Evolutionary conservation across 306 rosid genomes (phyloP).

Genomic region (Oxytropis ochrocephala): DNA sequence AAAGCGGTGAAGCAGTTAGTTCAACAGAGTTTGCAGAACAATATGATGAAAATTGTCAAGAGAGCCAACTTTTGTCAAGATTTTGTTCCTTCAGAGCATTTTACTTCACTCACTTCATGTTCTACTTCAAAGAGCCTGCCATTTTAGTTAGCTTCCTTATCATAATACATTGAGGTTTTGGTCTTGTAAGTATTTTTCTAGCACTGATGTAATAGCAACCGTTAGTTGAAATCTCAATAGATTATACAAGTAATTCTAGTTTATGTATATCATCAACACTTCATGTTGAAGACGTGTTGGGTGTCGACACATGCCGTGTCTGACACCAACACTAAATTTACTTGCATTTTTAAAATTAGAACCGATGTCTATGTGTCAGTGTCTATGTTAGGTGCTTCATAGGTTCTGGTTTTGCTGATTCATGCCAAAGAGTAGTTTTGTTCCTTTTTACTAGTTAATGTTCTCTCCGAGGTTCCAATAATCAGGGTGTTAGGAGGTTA

Average conservation of each 20-base stretch:
- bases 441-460: conserved; percentile 81
- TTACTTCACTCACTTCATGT: conserved; percentile 67
- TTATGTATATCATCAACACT: too few relatives aligned
- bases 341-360: too few relatives aligned
- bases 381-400: too few relatives aligned
- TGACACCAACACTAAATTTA: too few relatives aligned
- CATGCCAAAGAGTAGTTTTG: too few relatives aligned
- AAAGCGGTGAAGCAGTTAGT: conserved; percentile 92
- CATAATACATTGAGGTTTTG: conserved; percentile 29
- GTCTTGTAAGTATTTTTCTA: conserved; percentile 23
- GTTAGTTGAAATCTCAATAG: conserved; percentile 10
- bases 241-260: conserved; percentile 10
- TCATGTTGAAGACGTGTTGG: too few relatives aligned
- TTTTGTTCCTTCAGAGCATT: conserved; percentile 62
- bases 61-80: conserved; percentile 92
- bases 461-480: conserved; percentile 98
- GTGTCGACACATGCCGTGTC: too few relatives aligned
- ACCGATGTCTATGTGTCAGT: too few relatives aligned
- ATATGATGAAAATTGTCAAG: conserved; percentile 87
- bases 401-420: too few relatives aligned
- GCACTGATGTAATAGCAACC: conserved; percentile 13
- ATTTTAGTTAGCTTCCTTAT: conserved; percentile 44
- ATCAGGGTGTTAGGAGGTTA: conserved; percentile 94
- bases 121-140: conserved; percentile 95
- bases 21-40: conserved; percentile 85